phyloP scores from a whole-genome alignment of 75 land plant genomes.

The Chamaecyparis obtusa region DNA sequence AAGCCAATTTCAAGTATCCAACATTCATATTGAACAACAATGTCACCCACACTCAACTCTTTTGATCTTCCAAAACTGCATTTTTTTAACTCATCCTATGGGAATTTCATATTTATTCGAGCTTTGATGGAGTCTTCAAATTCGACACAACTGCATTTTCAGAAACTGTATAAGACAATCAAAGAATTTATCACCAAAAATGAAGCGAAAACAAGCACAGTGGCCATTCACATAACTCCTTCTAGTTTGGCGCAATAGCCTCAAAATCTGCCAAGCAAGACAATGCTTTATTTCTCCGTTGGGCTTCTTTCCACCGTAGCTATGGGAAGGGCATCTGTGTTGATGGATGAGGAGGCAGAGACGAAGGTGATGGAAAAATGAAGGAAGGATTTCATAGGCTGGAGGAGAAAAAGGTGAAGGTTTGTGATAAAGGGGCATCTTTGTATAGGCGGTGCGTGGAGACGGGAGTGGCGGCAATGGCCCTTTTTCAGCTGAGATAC shows the following conservation, averaged over 20 bases:
- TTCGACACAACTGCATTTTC: no score
- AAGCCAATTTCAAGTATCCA: no score
- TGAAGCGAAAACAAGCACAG: not conserved
- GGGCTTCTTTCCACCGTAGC: not conserved
- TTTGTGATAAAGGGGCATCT: slow-evolving; percentile 7
- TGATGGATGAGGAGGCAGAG: not conserved
- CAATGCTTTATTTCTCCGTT: not conserved
- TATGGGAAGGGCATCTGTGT: not conserved
- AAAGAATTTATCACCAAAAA: no score
- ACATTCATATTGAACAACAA: no score
- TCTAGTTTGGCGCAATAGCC: not conserved
- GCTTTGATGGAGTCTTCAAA: no score
- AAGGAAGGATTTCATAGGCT: not conserved
- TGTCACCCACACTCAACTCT: no score
- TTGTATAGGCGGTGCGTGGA: slow-evolving; percentile 30
- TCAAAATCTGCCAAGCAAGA: not conserved
- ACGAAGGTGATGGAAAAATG: not conserved
- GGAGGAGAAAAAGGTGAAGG: not conserved
- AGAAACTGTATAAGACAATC: no score
- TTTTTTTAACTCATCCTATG: no score
- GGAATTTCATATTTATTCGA: no score
- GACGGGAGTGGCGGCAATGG: slow-evolving; percentile 65
- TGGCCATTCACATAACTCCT: not conserved
- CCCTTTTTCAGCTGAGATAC: no score
- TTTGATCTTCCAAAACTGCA: no score